These are phyloP conservation scores for Jasminum sambac DNA, from an alignment of 257 asterid species.

Conservation along the genomic window DNA sequence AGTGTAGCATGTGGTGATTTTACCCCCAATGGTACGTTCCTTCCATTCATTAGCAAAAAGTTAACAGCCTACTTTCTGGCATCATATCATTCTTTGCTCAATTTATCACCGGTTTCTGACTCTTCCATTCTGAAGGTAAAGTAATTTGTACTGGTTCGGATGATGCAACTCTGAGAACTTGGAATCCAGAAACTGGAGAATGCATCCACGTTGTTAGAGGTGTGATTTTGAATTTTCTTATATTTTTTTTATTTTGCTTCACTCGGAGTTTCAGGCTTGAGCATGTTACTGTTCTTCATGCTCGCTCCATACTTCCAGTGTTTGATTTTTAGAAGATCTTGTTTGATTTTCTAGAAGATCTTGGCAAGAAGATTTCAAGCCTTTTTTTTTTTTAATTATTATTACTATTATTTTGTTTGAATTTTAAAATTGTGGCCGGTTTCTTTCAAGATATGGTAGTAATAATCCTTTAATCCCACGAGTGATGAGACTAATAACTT, in stretches of 20 bases:
- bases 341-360: constrained; percentile 1
- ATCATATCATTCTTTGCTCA: constrained; percentile 16
- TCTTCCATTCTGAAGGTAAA: constrained; percentile 51
- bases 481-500: background rate
- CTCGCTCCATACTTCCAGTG: background rate
- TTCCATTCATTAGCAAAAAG: constrained; percentile 13
- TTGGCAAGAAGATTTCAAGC: background rate
- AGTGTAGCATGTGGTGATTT: constrained; percentile 88
- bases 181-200: constrained; percentile 76
- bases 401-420: no score
- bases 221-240: constrained; percentile 27
- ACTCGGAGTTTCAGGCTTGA: background rate
- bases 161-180: constrained; percentile 87
- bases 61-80: no score
- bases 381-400: background rate
- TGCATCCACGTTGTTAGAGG: constrained; percentile 74
- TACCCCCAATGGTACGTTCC: constrained; percentile 82
- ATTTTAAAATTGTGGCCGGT: background rate
- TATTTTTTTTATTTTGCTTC: background rate
- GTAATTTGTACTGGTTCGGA: constrained; percentile 81
- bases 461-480: background rate
- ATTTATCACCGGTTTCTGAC: constrained; percentile 8
- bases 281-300: background rate
- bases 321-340: no score
- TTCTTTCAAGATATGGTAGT: background rate